phyloP scores from a whole-genome alignment of 805 yeast species.

The Komagataella ulmi region DNA sequence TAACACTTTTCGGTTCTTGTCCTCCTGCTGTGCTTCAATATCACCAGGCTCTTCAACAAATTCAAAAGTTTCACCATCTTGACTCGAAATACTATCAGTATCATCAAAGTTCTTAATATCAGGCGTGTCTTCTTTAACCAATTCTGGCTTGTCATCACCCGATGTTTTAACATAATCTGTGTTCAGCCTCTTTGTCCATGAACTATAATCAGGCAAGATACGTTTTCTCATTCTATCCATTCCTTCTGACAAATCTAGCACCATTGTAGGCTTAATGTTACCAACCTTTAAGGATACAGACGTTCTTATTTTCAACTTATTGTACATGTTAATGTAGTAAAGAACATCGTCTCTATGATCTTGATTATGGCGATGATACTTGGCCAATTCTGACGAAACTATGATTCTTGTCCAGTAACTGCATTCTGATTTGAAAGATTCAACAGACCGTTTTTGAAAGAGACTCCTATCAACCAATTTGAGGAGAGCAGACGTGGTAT shows the following conservation, averaged over 20 bases:
- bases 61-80: conserved; percentile 21
- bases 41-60: conserved; percentile 25
- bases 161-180: neutral
- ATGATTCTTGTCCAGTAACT: conserved; percentile 23
- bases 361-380: conserved; percentile 39
- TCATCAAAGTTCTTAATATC: conserved; percentile 1
- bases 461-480: neutral
- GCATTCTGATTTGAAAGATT: conserved; percentile 16
- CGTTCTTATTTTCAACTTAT: conserved; percentile 10
- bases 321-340: conserved; percentile 33
- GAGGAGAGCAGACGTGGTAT: neutral
- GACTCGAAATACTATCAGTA: conserved; percentile 2
- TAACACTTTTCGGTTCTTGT: conserved; percentile 62
- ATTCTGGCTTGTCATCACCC: neutral
- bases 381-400: conserved; percentile 30
- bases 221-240: conserved; percentile 53
- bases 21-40: conserved; percentile 32
- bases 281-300: conserved; percentile 6
- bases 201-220: conserved; percentile 38
- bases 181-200: conserved; percentile 2
- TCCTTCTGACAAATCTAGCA: conserved; percentile 59
- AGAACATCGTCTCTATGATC: conserved; percentile 52
- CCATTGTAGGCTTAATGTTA: conserved; percentile 20
- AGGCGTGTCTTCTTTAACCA: neutral
- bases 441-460: neutral